Evolutionary conservation across 1,284 basidiomycete genomes (phyloP), one percentile per base, ranked within the genome.

Genomic region (Dichomitus squalens): DNA sequence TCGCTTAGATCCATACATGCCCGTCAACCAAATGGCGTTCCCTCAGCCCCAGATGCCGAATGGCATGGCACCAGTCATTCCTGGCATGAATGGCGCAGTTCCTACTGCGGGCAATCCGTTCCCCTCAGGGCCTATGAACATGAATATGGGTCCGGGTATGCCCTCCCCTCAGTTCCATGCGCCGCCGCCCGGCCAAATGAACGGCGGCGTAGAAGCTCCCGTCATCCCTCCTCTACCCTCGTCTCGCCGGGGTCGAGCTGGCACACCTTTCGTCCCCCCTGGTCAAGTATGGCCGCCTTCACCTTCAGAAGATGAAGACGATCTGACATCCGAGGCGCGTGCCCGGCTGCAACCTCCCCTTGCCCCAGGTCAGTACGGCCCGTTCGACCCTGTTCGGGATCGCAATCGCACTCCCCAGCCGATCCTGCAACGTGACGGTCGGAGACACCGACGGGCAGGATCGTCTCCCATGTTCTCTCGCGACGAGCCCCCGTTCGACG

Each of bases 301-400:
- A 14, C 50, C 59, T 11, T 49, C 54, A 2, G 40, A 52, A 7
- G 44, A 54, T 44, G 53, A 46, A 7, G 58, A 60, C 39, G 52
- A 58, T 4, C 51, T 60, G n/a, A 57, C 54, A 4, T 51, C 62
- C 8, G 58, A 61, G 34, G 53, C 53, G 4, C 61, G 57, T n/a
- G 55, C 48, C 41, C 56, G 54, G 4, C 60, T 66, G 49, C 66
- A 60, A 44, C 61, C 59, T 7, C 57, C 56, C 4, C 58, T 65
- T 7, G 58, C 53, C 0, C 66, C 64, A 9, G 65, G 66, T 1
- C 66, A 65, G 55, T 67, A 67, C 48, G 66, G 64, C 3, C 63
- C 60, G 11, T 59, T 54, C 49, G 64, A 65, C 55, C 49, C 35
- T 27, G 20, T 31, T 21, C 53, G 53, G 29, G 51, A 55, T 8